Percentiles rank a stretch among this genome's conserved stretches.
phyloP scores from a whole-genome alignment of 75 land plant genomes.

The Picea glauca region DNA sequence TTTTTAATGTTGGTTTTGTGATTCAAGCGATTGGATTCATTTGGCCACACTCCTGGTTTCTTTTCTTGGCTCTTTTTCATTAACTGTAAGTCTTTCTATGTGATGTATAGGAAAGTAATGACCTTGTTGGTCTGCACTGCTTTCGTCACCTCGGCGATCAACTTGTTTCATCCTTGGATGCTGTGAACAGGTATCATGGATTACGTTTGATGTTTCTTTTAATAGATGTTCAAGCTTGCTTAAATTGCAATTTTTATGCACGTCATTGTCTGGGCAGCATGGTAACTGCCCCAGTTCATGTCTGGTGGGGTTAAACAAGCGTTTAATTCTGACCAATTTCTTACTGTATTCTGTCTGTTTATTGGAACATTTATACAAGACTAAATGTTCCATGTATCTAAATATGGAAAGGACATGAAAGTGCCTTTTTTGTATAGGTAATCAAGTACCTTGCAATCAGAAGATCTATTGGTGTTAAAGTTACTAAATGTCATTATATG shows the following conservation, averaged over 20 bases:
- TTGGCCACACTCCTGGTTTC: not conserved
- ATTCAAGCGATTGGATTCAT: not conserved
- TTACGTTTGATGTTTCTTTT: not conserved
- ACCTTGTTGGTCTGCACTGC: constrained; percentile 91
- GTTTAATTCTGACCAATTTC: not conserved
- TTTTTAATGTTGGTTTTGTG: not conserved
- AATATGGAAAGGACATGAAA: not conserved
- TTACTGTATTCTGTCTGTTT: not conserved
- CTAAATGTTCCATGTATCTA: not conserved
- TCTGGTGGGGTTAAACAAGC: not conserved
- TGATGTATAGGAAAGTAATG: constrained; percentile 75
- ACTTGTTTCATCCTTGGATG: constrained; percentile 59
- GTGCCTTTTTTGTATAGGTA: not conserved
- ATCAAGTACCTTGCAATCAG: not conserved
- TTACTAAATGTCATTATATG: not conserved
- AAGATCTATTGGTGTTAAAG: not conserved
- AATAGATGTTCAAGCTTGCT: constrained; percentile 3
- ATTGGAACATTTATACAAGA: not conserved
- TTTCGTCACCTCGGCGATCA: constrained; percentile 92
- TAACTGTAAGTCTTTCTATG: not conserved
- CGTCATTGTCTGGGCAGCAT: not conserved
- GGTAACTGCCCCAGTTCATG: not conserved
- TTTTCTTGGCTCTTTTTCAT: not conserved
- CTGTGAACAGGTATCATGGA: constrained; percentile 70
- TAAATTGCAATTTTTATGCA: not conserved